Evolutionary conservation across 768 basidiomycete genomes (phyloP).

Genomic region (Macrolepiota dolichaula): DNA sequence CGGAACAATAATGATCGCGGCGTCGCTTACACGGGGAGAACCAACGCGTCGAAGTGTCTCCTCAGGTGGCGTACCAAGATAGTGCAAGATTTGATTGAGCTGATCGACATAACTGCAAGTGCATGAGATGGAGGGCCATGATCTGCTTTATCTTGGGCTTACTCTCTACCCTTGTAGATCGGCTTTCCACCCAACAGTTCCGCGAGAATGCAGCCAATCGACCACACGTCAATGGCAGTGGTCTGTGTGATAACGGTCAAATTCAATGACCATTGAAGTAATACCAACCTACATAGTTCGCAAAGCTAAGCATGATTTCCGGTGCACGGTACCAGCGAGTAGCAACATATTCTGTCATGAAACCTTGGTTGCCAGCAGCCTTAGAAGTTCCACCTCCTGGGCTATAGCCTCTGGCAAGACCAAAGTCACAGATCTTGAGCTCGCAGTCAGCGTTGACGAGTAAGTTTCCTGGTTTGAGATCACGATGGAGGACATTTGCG

Average conservation of each 20-base stretch:
- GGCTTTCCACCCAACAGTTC: conserved; percentile 93
- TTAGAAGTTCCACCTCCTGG: conserved; percentile 75
- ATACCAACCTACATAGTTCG: conserved; percentile 72
- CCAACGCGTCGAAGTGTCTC: conserved; percentile 95
- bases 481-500: conserved; percentile 95
- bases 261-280: not conserved
- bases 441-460: conserved; percentile 98
- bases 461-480: conserved; percentile 92
- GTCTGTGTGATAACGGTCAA: conserved; percentile 43
- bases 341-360: conserved; percentile 99
- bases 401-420: conserved; percentile 90
- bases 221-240: conserved; percentile 94
- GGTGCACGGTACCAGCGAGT: conserved; percentile 98
- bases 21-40: conserved; percentile 73
- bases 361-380: conserved; percentile 81
- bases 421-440: conserved; percentile 98
- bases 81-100: conserved; percentile 95
- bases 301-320: conserved; percentile 98
- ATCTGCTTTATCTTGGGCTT: conserved; percentile 23
- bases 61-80: conserved; percentile 97
- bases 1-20: not conserved
- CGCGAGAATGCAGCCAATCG: conserved; percentile 92
- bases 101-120: conserved; percentile 88
- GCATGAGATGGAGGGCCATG: conserved; percentile 7
- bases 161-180: conserved; percentile 97